Base-by-base conservation (phyloP, 2,329 filamentous ascomycete species). In the Fusarium sp. region DNA sequence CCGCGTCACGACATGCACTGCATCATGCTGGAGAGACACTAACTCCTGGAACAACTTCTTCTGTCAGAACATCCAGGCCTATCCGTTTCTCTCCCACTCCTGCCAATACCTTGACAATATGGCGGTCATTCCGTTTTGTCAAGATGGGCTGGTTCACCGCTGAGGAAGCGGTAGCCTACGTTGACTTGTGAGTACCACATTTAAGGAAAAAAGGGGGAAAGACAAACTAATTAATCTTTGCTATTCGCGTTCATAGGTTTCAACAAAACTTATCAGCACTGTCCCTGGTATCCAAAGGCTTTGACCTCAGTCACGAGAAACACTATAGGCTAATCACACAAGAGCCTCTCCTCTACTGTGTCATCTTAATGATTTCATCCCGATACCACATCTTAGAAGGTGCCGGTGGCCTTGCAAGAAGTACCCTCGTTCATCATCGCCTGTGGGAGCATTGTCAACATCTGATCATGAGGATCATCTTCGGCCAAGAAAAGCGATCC, bases 131-230 rank as follows among this genome's bases (percentile, higher is more conserved):
- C 28, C 80, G 84, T 0, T 87, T 86, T 67, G 83, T 86, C 19
- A 82, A 81, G 58, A 85, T 85, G 83, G 84, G 84, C 0, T 86
- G 83, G 84, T 83, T 87, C 55, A 83, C 83, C 1, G 83, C 85
- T 5, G 79, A 82, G 54, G 85, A 87, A 69, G 84, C 84, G 11
- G 79, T 86, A 2, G 83, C 81, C 2, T 84, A 85, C 56, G 77
- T 87, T 45, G 84, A 87, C 62, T 57, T 85, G 77, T 83, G 62
- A 54, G 79, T 76, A 15, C 7, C 13, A 13, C 19, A 4, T 9
- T n/a, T 17, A 3, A 15, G 14, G 10, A 7, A 13, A 13, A 7
- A 7, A 48, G 30, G 7, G 24, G 24, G 7, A 3, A 45, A 20
- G 13, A 15, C 4, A 11, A 4, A 1, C 19, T 35, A 10, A 20